phyloP scores from a whole-genome alignment of 352 stramenopile species.

The Pythium insidiosum region DNA sequence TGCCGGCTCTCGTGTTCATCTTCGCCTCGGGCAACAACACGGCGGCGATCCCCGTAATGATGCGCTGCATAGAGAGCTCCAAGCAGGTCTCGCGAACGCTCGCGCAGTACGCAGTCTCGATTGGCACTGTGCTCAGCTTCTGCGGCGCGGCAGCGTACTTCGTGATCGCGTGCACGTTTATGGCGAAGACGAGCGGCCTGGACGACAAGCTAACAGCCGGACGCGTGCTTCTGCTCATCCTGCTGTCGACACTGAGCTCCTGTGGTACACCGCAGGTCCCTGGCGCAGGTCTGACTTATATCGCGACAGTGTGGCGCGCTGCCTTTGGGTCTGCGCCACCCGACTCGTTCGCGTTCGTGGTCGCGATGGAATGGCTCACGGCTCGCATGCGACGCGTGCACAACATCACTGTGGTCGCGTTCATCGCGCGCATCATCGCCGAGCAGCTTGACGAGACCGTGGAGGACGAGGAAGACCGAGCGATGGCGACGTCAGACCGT shows the following conservation, averaged over 20 bases:
- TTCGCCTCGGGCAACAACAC: conserved; percentile 36
- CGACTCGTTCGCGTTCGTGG: conserved; percentile 30
- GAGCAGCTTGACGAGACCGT: conserved; percentile 66
- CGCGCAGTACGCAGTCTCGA: conserved; percentile 46
- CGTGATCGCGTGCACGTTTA: conserved; percentile 39
- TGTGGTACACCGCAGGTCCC: conserved; percentile 32
- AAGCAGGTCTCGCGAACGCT: conserved; percentile 54
- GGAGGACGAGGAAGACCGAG: conserved; percentile 60
- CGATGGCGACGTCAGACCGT: not conserved
- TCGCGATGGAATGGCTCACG: conserved; percentile 42
- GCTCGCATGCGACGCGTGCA: conserved; percentile 43
- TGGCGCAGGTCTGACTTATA: conserved; percentile 31
- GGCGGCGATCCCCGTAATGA: conserved; percentile 48
- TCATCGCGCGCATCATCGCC: conserved; percentile 57
- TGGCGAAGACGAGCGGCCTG: conserved; percentile 48
- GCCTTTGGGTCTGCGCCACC: conserved; percentile 33
- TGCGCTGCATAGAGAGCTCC: conserved; percentile 52
- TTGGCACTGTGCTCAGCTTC: conserved; percentile 39
- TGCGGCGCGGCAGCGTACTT: conserved; percentile 48
- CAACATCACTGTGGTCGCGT: conserved; percentile 57
- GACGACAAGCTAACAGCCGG: conserved; percentile 28
- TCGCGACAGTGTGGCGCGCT: conserved; percentile 45
- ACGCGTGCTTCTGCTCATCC: conserved; percentile 29
- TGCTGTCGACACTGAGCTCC: conserved; percentile 39
- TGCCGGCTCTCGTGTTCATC: conserved; percentile 47